Percentiles rank a stretch among this genome's conserved stretches.
Evolutionary conservation across 1,139 yeast genomes (phyloP).

Genomic region (Diutina ranongensis): DNA sequence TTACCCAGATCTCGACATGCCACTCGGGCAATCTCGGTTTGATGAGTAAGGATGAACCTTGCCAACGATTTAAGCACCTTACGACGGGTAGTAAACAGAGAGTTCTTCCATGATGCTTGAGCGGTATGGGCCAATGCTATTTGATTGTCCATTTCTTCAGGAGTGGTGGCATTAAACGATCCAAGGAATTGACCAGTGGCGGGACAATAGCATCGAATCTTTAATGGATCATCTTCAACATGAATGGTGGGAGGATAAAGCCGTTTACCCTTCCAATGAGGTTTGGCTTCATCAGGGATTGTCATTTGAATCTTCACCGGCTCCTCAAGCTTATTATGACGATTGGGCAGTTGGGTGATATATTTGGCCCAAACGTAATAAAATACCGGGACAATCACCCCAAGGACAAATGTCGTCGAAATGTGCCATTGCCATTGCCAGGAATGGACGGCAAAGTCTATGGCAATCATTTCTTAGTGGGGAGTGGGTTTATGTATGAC

Average conservation of each 20-base stretch:
- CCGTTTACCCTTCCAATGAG: slow-evolving; percentile 88
- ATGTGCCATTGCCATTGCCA: slow-evolving; percentile 40
- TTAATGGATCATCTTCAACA: slow-evolving; percentile 46
- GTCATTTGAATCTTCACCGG: slow-evolving; percentile 33
- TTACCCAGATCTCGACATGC: slow-evolving; percentile 97
- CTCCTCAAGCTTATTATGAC: slow-evolving; percentile 32
- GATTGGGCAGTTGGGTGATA: slow-evolving; percentile 27
- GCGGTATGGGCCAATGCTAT: slow-evolving; percentile 49
- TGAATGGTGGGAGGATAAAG: slow-evolving; percentile 45
- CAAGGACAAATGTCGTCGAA: slow-evolving; percentile 33
- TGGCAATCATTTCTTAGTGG: slow-evolving; percentile 26
- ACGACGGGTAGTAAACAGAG: slow-evolving; percentile 54
- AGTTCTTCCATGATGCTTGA: slow-evolving; percentile 44
- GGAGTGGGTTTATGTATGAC: neutral
- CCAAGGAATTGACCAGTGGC: slow-evolving; percentile 91
- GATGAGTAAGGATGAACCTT: slow-evolving; percentile 66
- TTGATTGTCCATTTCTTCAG: slow-evolving; percentile 57
- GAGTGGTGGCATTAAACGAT: slow-evolving; percentile 47
- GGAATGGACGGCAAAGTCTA: slow-evolving; percentile 30
- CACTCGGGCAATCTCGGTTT: slow-evolving; percentile 75
- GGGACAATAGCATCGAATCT: slow-evolving; percentile 83
- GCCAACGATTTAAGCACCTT: slow-evolving; percentile 60
- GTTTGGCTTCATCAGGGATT: slow-evolving; percentile 73
- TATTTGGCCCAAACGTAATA: slow-evolving; percentile 29
- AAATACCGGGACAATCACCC: slow-evolving; percentile 28